Evolutionary conservation across 2,329 filamentous ascomycete genomes (phyloP).

Genomic region (Epichloe festucae): DNA sequence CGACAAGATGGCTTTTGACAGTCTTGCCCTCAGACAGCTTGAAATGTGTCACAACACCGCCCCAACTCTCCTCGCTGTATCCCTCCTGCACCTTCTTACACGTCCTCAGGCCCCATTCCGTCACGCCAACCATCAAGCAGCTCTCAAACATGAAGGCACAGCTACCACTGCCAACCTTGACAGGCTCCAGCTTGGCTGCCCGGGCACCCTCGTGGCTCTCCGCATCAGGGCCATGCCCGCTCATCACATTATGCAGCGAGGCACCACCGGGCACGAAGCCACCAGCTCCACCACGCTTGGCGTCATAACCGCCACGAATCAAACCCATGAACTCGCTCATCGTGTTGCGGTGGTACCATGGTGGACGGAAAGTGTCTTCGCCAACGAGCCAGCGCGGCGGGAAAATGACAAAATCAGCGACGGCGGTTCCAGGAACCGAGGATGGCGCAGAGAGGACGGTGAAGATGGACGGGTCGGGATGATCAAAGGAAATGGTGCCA

Average conservation of each 20-base stretch:
- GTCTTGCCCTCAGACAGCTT: conserved; percentile 25
- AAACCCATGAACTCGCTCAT: conserved; percentile 55
- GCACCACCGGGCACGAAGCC: conserved; percentile 47
- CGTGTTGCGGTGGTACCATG: conserved; percentile 61
- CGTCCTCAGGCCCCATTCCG: conserved; percentile 52
- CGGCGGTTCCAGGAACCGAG: conserved; percentile 57
- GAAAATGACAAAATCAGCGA: conserved; percentile 64
- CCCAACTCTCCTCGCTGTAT: conserved; percentile 64
- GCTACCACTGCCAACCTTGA: conserved; percentile 46
- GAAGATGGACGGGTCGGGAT: conserved; percentile 69
- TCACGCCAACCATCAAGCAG: conserved; percentile 56
- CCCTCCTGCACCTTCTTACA: conserved; percentile 41
- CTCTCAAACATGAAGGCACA: conserved; percentile 62
- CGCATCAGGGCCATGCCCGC: conserved; percentile 50
- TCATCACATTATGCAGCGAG: conserved; percentile 58
- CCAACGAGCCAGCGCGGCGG: conserved; percentile 58
- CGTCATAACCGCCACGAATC: conserved; percentile 45
- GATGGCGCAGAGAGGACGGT: conserved; percentile 52
- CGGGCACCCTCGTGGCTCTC: conserved; percentile 42
- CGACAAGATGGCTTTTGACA: conserved; percentile 13
- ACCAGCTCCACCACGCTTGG: conserved; percentile 38
- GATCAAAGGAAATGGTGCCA: conserved; percentile 60
- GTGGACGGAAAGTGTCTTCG: conserved; percentile 58
- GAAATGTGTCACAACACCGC: conserved; percentile 51
- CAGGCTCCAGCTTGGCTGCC: conserved; percentile 38